Conservation (phyloP, 1,139 yeast genomes). For the Geotrichum carabidarum region DNA sequence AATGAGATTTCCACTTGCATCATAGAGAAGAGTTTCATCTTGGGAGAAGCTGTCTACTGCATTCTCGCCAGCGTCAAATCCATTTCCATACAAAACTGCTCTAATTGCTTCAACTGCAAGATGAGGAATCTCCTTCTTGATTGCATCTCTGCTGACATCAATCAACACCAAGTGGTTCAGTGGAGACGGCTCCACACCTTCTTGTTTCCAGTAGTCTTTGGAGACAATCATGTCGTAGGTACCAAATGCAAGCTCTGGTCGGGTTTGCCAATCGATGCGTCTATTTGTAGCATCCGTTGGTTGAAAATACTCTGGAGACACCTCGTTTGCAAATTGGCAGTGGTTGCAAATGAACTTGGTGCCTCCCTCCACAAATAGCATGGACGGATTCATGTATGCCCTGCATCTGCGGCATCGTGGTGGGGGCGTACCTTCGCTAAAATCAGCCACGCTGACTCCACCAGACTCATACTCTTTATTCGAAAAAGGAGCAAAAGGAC, state of each 20-base stretch:
- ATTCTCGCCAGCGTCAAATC: conserved; percentile 21
- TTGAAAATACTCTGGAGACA: conserved; percentile 63
- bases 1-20: conserved; percentile 28
- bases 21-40: conserved; percentile 25
- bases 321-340: conserved; percentile 71
- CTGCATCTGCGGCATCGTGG: conserved; percentile 90
- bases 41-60: conserved; percentile 19
- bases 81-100: conserved; percentile 44
- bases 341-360: conserved; percentile 76
- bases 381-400: conserved; percentile 80
- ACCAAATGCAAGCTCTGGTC: conserved; percentile 79
- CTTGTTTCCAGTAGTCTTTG: conserved; percentile 55
- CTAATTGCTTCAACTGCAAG: conserved; percentile 72
- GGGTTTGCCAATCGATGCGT: conserved; percentile 55
- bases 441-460: conserved; percentile 64
- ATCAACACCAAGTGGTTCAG: conserved; percentile 72
- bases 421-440: conserved; percentile 53
- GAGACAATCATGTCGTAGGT: conserved; percentile 85
- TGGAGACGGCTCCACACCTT: conserved; percentile 43
- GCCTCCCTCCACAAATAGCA: conserved; percentile 59
- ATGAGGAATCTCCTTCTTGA: conserved; percentile 58
- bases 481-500: conserved; percentile 64
- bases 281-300: conserved; percentile 58
- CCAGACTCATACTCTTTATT: conserved; percentile 23
- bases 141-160: conserved; percentile 64